Percentiles rank a stretch among this genome's conserved stretches.
Evolutionary conservation across 2,329 filamentous ascomycete species (phyloP).

Genomic region (Exophiala calicioides): DNA sequence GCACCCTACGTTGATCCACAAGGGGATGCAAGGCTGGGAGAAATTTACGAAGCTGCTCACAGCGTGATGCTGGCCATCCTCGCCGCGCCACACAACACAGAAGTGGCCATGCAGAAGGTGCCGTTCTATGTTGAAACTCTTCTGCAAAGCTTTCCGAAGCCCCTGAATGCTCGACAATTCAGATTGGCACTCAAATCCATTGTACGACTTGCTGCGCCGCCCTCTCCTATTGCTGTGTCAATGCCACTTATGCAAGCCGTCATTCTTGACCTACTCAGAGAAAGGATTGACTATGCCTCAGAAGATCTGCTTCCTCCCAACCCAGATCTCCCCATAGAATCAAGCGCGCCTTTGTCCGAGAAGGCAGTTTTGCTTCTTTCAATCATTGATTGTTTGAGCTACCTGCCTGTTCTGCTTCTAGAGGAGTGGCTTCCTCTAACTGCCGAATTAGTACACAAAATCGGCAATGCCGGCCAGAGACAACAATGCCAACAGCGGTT

Average conservation of each 20-base stretch:
- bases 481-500: slow-evolving; percentile 69
- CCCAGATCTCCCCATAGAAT: slow-evolving; percentile 36
- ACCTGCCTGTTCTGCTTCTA: slow-evolving; percentile 67
- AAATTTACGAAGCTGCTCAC: slow-evolving; percentile 87
- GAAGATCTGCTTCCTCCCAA: slow-evolving; percentile 50
- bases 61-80: slow-evolving; percentile 78
- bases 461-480: slow-evolving; percentile 64
- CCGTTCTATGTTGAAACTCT: slow-evolving; percentile 83
- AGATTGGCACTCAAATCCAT: slow-evolving; percentile 83
- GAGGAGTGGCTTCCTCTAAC: slow-evolving; percentile 79
- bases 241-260: slow-evolving; percentile 79
- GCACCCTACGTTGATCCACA: slow-evolving; percentile 70
- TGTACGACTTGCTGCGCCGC: slow-evolving; percentile 77
- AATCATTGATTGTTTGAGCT: slow-evolving; percentile 76
- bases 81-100: slow-evolving; percentile 74
- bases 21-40: slow-evolving; percentile 58
- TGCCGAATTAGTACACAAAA: slow-evolving; percentile 65
- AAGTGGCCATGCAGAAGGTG: slow-evolving; percentile 68
- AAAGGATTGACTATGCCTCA: slow-evolving; percentile 61
- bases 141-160: slow-evolving; percentile 74
- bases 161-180: slow-evolving; percentile 82
- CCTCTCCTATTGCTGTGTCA: slow-evolving; percentile 69
- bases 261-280: slow-evolving; percentile 74
- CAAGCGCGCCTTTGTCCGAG: slow-evolving; percentile 61
- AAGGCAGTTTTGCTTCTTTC: slow-evolving; percentile 76